phyloP scores from a whole-genome alignment of 2,329 filamentous ascomycete species.

The Stemphylium vesicarium region DNA sequence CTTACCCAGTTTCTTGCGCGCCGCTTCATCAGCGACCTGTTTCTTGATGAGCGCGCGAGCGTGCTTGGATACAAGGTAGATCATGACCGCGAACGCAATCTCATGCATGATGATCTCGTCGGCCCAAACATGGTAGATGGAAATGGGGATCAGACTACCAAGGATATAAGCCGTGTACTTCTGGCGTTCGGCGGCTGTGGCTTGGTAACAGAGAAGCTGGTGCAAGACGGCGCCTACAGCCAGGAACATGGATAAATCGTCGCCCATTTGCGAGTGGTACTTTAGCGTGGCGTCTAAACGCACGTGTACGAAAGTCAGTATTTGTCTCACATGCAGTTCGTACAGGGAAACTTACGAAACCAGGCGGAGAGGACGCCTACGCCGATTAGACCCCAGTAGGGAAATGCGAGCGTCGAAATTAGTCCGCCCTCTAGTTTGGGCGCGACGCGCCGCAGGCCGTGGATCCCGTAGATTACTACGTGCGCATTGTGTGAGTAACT shows the following conservation, averaged over 20 bases:
- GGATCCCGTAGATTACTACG: conserved; percentile 45
- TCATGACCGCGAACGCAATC: conserved; percentile 50
- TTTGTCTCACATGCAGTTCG: too few relatives aligned
- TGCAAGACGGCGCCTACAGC: conserved; percentile 61
- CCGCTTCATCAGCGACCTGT: conserved; percentile 31
- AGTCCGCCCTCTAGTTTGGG: conserved; percentile 36
- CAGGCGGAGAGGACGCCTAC: conserved; percentile 53
- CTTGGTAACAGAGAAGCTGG: conserved; percentile 54
- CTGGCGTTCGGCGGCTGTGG: conserved; percentile 27
- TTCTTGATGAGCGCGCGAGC: conserved; percentile 37
- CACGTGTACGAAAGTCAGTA: too few relatives aligned
- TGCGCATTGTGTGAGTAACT: background rate
- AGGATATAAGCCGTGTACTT: conserved; percentile 37
- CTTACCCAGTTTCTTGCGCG: conserved; percentile 26
- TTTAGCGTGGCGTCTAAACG: conserved; percentile 49
- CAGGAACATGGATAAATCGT: conserved; percentile 66
- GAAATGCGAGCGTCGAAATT: conserved; percentile 43
- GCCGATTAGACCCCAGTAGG: conserved; percentile 53
- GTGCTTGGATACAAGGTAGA: conserved; percentile 48
- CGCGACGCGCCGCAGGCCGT: conserved; percentile 40
- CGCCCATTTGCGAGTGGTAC: conserved; percentile 58
- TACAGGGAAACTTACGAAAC: conserved; percentile 34
- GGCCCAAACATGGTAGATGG: conserved; percentile 46
- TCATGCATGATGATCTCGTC: conserved; percentile 51
- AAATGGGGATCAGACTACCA: conserved; percentile 39